Conservation (phyloP, 2,329 filamentous ascomycete genomes). For the Biscogniauxia marginata region DNA sequence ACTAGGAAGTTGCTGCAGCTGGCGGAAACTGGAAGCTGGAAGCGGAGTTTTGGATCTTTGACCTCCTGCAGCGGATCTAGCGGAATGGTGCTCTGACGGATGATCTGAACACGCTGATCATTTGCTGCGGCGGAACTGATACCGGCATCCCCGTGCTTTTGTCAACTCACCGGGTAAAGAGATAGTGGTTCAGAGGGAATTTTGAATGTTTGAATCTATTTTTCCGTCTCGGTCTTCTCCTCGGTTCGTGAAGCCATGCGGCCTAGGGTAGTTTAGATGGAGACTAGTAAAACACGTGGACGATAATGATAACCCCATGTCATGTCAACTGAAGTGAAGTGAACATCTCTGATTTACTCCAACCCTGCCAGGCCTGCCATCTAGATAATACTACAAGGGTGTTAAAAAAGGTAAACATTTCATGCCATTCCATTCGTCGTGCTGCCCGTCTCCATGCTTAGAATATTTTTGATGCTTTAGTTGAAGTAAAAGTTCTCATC, state of each 20-base stretch:
- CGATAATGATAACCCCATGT: neutral
- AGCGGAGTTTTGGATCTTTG: neutral
- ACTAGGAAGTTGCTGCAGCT: neutral
- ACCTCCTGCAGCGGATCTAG: neutral
- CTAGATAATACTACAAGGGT: conserved; percentile 21
- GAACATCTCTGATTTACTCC: conserved; percentile 15
- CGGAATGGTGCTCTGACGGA: too few relatives aligned
- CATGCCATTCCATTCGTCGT: conserved; percentile 2
- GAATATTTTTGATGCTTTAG: conserved; percentile 30
- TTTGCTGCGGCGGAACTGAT: too few relatives aligned
- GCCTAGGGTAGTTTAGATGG: conserved; percentile 9
- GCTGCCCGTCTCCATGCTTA: conserved; percentile 7
- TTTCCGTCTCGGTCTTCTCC: too few relatives aligned
- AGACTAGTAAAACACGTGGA: conserved; percentile 11
- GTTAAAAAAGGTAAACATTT: conserved; percentile 5
- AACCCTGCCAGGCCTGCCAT: conserved; percentile 12
- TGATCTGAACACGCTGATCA: too few relatives aligned
- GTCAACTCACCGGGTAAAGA: too few relatives aligned
- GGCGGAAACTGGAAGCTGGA: neutral
- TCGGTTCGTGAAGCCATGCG: conserved; percentile 8
- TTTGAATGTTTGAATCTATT: too few relatives aligned
- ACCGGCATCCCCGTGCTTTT: too few relatives aligned
- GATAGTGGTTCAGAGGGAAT: too few relatives aligned
- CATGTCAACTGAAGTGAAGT: neutral
- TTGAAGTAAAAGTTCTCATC: conserved; percentile 96